These are phyloP conservation scores for Pythium insidiosum DNA, from an alignment of 352 stramenopile genomes.

Conservation along the genomic window DNA sequence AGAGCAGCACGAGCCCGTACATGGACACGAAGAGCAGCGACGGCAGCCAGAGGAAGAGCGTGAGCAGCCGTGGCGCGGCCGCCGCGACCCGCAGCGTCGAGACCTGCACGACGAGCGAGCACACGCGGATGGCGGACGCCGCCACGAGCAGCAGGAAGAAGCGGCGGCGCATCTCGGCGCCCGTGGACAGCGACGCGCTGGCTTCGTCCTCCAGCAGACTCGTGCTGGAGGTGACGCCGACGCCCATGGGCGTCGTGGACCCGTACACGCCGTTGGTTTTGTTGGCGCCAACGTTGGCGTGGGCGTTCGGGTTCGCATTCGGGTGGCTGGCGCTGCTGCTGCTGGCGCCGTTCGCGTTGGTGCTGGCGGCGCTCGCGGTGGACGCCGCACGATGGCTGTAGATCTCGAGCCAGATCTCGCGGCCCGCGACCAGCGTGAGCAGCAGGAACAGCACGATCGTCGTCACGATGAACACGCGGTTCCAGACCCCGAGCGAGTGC, in stretches of 20 bases:
- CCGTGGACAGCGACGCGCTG: slow-evolving; percentile 46
- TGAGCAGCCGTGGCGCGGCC: slow-evolving; percentile 34
- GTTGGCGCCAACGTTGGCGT: background rate
- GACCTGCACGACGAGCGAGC: slow-evolving; percentile 52
- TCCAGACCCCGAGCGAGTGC: too few species aligned
- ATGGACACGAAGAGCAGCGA: slow-evolving; percentile 81
- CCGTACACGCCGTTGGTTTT: background rate
- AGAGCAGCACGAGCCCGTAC: slow-evolving; percentile 79
- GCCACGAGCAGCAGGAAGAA: slow-evolving; percentile 74
- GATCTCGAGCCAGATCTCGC: slow-evolving; percentile 41
- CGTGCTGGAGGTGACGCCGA: slow-evolving; percentile 25
- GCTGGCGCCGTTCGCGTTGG: slow-evolving; percentile 1
- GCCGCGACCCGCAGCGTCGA: slow-evolving; percentile 33
- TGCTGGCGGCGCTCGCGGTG: slow-evolving; percentile 1
- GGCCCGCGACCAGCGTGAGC: slow-evolving; percentile 46
- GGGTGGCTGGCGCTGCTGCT: background rate
- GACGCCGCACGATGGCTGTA: slow-evolving; percentile 12
- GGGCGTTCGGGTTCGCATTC: background rate
- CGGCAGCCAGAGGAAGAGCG: slow-evolving; percentile 66
- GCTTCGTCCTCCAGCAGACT: slow-evolving; percentile 44
- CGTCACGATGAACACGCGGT: slow-evolving; percentile 36
- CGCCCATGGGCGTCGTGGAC: background rate
- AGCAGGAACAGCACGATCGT: slow-evolving; percentile 57
- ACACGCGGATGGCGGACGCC: slow-evolving; percentile 49
- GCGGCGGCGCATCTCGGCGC: slow-evolving; percentile 64